phyloP scores from a whole-genome alignment of 805 yeast genomes.

The Ascoidea asiatica region DNA sequence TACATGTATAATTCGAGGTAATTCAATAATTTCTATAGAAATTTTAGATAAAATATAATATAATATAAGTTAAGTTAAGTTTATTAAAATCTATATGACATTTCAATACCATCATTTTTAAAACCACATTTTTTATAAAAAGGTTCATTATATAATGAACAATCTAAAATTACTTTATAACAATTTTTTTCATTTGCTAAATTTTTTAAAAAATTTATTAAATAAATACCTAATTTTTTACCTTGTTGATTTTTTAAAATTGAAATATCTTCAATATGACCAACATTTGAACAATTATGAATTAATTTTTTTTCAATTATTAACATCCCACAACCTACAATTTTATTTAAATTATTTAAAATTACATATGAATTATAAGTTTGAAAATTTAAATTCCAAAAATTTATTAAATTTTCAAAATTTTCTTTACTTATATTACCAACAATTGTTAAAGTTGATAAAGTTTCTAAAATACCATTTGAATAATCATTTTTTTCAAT shows the following conservation, averaged over 20 bases:
- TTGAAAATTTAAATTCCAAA: slow-evolving; percentile 40
- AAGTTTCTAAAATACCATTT: slow-evolving; percentile 48
- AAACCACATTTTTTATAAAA: slow-evolving; percentile 88
- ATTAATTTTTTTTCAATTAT: slow-evolving; percentile 72
- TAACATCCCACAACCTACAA: slow-evolving; percentile 79
- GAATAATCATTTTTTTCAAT: slow-evolving; percentile 40
- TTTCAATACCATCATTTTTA: slow-evolving; percentile 49
- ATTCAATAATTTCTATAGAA: slow-evolving; percentile 63
- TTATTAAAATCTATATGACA: slow-evolving; percentile 36
- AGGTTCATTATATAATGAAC: slow-evolving; percentile 67
- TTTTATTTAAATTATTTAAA: slow-evolving; percentile 26
- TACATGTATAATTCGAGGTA: slow-evolving; percentile 63
- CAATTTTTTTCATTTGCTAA: slow-evolving; percentile 54
- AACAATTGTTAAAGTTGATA: slow-evolving; percentile 67
- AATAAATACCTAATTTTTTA: slow-evolving; percentile 54
- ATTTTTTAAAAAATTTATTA: slow-evolving; percentile 49
- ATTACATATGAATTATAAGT: slow-evolving; percentile 59
- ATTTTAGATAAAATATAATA: slow-evolving; percentile 21
- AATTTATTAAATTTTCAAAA: slow-evolving; percentile 36
- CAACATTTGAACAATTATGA: slow-evolving; percentile 74
- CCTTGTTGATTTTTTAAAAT: slow-evolving; percentile 72
- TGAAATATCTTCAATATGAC: slow-evolving; percentile 92
- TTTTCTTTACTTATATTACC: slow-evolving; percentile 46
- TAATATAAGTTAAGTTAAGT: neutral
- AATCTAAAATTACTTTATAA: slow-evolving; percentile 83